phyloP scores from a whole-genome alignment of 495 filamentous ascomycete species.

The Tirmania nivea region DNA sequence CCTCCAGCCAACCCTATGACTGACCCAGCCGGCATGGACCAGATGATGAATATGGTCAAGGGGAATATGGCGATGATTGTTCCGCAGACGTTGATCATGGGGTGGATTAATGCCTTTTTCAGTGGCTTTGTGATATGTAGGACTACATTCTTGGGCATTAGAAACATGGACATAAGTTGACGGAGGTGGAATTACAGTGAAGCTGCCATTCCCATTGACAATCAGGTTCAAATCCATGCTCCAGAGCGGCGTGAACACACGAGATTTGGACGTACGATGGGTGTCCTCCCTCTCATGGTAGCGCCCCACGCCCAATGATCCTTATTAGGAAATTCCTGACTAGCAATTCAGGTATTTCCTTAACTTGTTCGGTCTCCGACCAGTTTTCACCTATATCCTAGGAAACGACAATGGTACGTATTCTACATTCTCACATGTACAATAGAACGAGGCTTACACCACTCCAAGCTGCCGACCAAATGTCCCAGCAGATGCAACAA shows the following conservation, averaged over 20 bases:
- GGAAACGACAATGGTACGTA: conserved; percentile 79
- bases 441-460: conserved; percentile 4
- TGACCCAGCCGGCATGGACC: conserved; percentile 92
- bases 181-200: conserved; percentile 86
- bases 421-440: neutral
- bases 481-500: conserved; percentile 78
- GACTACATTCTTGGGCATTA: conserved; percentile 17
- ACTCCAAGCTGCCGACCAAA: conserved; percentile 67
- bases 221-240: conserved; percentile 99
- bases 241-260: conserved; percentile 36
- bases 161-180: neutral
- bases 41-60: conserved; percentile 94
- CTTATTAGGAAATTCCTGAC: neutral
- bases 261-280: conserved; percentile 91
- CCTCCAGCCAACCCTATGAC: conserved; percentile 85
- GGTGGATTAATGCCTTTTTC: conserved; percentile 99
- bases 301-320: neutral
- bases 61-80: conserved; percentile 99
- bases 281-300: conserved; percentile 88
- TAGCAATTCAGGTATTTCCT: conserved; percentile 45
- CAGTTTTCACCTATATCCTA: conserved; percentile 92
- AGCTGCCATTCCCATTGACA: conserved; percentile 93
- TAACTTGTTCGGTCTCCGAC: conserved; percentile 85
- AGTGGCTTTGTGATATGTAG: conserved; percentile 89
- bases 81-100: conserved; percentile 95